These are phyloP conservation scores for Prunus mongolica DNA, from an alignment of 306 rosid genomes.

Conservation along the genomic window DNA sequence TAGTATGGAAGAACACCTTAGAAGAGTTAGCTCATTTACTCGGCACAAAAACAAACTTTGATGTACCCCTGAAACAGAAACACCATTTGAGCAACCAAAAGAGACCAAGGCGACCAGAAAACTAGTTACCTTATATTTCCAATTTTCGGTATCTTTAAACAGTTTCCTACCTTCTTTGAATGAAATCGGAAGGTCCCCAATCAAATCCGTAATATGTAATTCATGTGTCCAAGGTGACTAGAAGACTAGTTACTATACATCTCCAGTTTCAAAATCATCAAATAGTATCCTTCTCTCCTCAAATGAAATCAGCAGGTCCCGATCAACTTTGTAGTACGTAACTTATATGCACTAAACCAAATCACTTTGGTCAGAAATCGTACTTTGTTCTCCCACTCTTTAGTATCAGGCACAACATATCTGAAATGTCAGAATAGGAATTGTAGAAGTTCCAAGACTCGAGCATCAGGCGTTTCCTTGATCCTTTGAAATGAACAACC, in stretches of 20 bases:
- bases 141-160: too few relatives aligned
- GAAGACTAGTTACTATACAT: neutral
- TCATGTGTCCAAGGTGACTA: neutral
- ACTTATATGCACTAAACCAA: neutral
- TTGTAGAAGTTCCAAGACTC: constrained; percentile 84
- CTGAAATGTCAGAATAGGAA: constrained; percentile 46
- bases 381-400: constrained; percentile 86
- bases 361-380: constrained; percentile 51
- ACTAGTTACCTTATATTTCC: neutral
- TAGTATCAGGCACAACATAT: constrained; percentile 83
- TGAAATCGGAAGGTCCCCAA: too few relatives aligned
- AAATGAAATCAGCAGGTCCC: neutral
- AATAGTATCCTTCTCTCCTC: neutral
- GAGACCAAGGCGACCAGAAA: too few relatives aligned
- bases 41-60: neutral
- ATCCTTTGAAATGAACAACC: constrained; percentile 98
- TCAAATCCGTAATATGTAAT: too few relatives aligned
- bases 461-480: constrained; percentile 92
- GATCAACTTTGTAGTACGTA: neutral
- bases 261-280: too few relatives aligned
- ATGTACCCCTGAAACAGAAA: neutral
- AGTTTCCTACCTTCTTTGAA: too few relatives aligned
- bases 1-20: too few relatives aligned
- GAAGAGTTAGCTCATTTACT: neutral
- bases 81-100: too few relatives aligned